These are phyloP conservation scores for Tetrahymena thermophila DNA, from an alignment of 73 alveolate species.

Conservation along the genomic window DNA sequence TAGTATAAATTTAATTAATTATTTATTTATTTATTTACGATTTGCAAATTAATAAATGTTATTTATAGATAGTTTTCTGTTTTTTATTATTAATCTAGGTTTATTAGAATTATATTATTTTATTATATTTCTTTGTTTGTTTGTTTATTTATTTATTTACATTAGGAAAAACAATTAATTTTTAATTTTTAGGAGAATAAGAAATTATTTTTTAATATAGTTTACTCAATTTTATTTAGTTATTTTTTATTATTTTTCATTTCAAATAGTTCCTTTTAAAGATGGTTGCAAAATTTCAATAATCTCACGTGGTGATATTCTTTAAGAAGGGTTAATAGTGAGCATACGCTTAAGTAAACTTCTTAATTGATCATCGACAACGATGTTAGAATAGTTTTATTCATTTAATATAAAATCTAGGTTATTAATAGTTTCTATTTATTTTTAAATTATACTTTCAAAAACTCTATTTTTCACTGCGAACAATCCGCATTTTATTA, in stretches of 20 bases:
- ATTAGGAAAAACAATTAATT: too few relatives aligned
- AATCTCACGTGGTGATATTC: conserved; percentile 3
- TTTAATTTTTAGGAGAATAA: neutral
- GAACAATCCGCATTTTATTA: conserved; percentile 20
- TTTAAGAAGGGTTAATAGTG: conserved; percentile 13
- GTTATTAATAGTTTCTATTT: conserved; percentile 9
- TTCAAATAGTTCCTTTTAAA: neutral
- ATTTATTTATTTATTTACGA: too few relatives aligned
- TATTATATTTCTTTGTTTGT: too few relatives aligned
- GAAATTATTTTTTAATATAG: neutral
- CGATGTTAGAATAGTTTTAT: conserved; percentile 26
- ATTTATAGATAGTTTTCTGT: too few relatives aligned
- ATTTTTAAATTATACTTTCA: conserved; percentile 25
- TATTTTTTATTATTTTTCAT: neutral
- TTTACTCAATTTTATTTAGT: neutral
- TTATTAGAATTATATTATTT: too few relatives aligned
- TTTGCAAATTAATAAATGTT: too few relatives aligned
- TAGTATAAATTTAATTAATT: too few relatives aligned
- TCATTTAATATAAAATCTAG: conserved; percentile 10
- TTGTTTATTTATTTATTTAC: too few relatives aligned
- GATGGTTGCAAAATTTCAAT: neutral
- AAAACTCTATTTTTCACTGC: conserved; percentile 31
- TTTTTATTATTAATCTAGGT: too few relatives aligned
- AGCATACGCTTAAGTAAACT: conserved; percentile 32
- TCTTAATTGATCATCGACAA: conserved; percentile 1